A percentile compares a stretch with the other conserved stretches of the same genome.
Conservation (phyloP, 345 rosid genomes). For the Schrenkiella parvula region DNA sequence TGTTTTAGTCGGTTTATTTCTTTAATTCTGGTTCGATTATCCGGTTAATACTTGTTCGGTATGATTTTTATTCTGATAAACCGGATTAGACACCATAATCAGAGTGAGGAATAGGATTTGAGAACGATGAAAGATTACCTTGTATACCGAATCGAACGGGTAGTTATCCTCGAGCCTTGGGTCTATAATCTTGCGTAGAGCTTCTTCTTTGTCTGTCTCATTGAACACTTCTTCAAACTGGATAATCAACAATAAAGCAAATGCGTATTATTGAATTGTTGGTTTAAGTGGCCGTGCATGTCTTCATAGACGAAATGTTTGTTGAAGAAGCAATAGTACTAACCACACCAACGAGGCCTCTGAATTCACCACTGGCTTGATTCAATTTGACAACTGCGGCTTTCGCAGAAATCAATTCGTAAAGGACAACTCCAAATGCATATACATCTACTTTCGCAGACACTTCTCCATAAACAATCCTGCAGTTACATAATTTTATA, state of each 20-base stretch:
- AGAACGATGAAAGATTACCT: slow-evolving; percentile 40
- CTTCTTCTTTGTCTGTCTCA: slow-evolving; percentile 55
- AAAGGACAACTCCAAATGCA: slow-evolving; percentile 95
- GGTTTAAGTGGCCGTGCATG: background rate
- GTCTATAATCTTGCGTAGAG: slow-evolving; percentile 57
- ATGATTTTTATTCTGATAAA: background rate
- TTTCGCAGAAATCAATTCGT: slow-evolving; percentile 90
- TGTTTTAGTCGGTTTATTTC: no score
- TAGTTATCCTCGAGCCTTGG: slow-evolving; percentile 70
- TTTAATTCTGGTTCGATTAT: no score
- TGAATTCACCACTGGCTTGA: slow-evolving; percentile 50
- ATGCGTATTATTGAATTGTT: no score
- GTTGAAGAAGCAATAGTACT: slow-evolving; percentile 8
- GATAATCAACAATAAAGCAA: background rate
- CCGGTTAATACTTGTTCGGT: no score
- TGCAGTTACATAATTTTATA: slow-evolving; percentile 29
- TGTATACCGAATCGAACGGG: slow-evolving; percentile 63
- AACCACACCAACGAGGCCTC: slow-evolving; percentile 90
- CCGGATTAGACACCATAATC: background rate
- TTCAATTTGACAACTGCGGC: slow-evolving; percentile 70
- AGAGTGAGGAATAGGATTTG: background rate
- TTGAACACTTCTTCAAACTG: slow-evolving; percentile 78
- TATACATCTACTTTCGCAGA: slow-evolving; percentile 91
- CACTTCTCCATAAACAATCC: slow-evolving; percentile 88
- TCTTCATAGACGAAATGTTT: background rate